Evolutionary conservation across 2,329 filamentous ascomycete genomes (phyloP), one percentile per base, ranked within the genome.

Genomic region (Leptographium galeiforme): DNA sequence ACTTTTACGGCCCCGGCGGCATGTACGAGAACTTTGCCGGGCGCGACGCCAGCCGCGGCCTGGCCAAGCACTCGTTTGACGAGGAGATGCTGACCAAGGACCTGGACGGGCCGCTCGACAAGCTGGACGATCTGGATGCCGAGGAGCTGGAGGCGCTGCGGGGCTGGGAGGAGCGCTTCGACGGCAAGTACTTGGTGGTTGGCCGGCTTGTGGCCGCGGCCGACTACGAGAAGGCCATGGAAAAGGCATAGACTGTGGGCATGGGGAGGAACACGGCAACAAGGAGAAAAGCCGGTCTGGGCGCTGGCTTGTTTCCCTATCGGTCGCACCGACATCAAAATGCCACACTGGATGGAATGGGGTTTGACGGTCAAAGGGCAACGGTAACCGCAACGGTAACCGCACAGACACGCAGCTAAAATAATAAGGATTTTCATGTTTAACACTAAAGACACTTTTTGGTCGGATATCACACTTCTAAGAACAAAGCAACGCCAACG

Each of bases 1-100:
- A 94, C 73, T 97, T 97, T 69, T 98, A 98, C 71, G 93, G 93
- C 5, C 93, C 93, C 19, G 90, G 89, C 13, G 91, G 91, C 0
- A 89, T 91, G 2, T 98, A 98, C 68, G 84, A 84, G 67, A 97
- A 97, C 72, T 98, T 98, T 65, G 93, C 93, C 0, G 93, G 93
- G 0, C 76, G 90, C 41, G 93, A 98, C 69, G 93, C 93, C 19
- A 89, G 81, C 59, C 78, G 91, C 51, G 93, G 93, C 1, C 72
- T 98, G 56, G 91, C 93, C 1, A 87, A 81, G 67, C 88, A 90
- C 55, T 95, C 88, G 71, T 97, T 98, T 67, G 93, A 96, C 66
- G 81, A 87, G 73, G 86, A 90, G 8, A 95, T 97, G 89, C 72
- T 97, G 70, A 97, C 93, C 18, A 82, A 91, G 73, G 86, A 96